Evolutionary conservation across 2,329 filamentous ascomycete species (phyloP), one percentile per base, ranked within the genome.

Genomic region (Cercospora berteroae): DNA sequence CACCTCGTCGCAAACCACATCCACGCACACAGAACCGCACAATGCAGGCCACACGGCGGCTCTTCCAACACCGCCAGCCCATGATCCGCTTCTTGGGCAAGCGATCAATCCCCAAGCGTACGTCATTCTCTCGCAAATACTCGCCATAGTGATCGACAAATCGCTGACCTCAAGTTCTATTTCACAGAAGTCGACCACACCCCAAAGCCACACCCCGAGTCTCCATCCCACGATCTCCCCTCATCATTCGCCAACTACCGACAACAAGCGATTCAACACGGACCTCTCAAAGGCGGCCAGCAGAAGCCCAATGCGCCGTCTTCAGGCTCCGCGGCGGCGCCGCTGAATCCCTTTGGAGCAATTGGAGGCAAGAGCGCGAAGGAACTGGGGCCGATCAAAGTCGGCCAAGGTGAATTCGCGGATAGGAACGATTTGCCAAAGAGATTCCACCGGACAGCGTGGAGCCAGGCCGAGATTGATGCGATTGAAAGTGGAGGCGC

Each of bases 401-500:
- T 94, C 42, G 85, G 86, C 67, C 81, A 88, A 75, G 94, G 94
- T 73, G 83, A 92, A 79, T 93, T 86, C 80, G 97, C 97, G 78
- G 95, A 98, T 80, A 88, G 93, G 74, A 91, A 88, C 74, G 91
- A 99, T 82, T 88, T 99, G 25, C 94, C 95, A 18, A 79, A 84
- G 70, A 88, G 94, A 75, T 99, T 97, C 87, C 88, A 89, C 76
- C 87, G 93, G 71, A 83, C 87, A 59, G 86, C 88, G 12, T 91
- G 94, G 81, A 89, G 87, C 42, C 81, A 89, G 74, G 89, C 89
- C 52, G 95, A 99, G 86, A 99, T 99, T 68, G 95, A 98, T 80
- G 94, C 93, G 23, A 87, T 99, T 76, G 93, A 97, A 87, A 95
- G 92, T 65, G 95, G 94, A 64, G 95, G 95, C 66, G 95, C 94